Conservation (phyloP, 768 basidiomycete genomes). For the Hygrophorus pudorinus region DNA sequence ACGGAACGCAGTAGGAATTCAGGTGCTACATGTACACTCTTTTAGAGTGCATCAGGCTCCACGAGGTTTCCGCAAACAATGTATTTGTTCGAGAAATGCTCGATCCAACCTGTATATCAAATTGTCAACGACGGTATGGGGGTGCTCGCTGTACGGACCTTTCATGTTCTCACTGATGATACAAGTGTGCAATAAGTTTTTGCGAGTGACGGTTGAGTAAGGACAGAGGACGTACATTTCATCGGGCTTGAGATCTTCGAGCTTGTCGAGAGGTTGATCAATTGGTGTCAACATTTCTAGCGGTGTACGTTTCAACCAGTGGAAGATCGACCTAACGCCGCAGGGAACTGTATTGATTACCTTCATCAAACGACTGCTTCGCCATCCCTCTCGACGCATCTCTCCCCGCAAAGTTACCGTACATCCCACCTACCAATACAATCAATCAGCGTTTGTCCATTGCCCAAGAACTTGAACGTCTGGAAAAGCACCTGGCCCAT, state of each 20-base stretch:
- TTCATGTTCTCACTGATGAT: slow-evolving; percentile 79
- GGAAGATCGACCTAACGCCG: neutral
- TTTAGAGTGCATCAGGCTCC: slow-evolving; percentile 55
- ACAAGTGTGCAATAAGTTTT: slow-evolving; percentile 5
- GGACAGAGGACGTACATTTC: slow-evolving; percentile 59
- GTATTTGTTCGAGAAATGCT: slow-evolving; percentile 90
- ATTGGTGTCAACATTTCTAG: slow-evolving; percentile 85
- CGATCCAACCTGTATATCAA: slow-evolving; percentile 66
- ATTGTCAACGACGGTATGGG: neutral
- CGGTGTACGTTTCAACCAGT: neutral
- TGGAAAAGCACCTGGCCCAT: slow-evolving; percentile 76
- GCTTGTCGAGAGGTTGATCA: slow-evolving; percentile 78
- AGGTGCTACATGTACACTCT: too few relatives aligned
- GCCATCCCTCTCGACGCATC: slow-evolving; percentile 97
- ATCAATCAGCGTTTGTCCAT: neutral
- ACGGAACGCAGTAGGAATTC: too few relatives aligned
- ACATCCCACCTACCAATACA: slow-evolving; percentile 68
- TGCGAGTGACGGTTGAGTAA: neutral
- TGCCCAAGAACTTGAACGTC: neutral
- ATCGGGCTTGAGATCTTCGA: slow-evolving; percentile 65
- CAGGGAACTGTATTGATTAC: slow-evolving; percentile 33
- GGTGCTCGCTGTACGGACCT: slow-evolving; percentile 31
- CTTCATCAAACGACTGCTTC: slow-evolving; percentile 91
- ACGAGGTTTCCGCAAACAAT: slow-evolving; percentile 84
- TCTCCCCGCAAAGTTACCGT: slow-evolving; percentile 94